phyloP scores from a whole-genome alignment of 805 yeast species.

The Lachancea nothofagi region DNA sequence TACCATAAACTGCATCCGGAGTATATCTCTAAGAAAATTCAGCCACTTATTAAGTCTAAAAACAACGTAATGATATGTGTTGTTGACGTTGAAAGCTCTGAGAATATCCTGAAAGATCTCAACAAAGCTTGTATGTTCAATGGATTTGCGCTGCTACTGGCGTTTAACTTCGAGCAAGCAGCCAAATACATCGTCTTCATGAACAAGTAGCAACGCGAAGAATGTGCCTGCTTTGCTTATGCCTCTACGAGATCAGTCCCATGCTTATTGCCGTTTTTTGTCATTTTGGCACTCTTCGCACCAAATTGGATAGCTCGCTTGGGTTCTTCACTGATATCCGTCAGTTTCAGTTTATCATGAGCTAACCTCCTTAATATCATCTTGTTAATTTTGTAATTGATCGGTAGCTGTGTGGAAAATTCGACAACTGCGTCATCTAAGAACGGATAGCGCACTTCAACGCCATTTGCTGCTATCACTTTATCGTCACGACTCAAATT shows the following conservation, averaged over 20 bases:
- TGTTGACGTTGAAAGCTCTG: constrained; percentile 59
- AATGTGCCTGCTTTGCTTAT: constrained; percentile 3
- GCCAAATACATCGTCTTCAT: constrained; percentile 39
- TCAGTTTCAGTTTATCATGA: constrained; percentile 37
- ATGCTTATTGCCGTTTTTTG: constrained; percentile 65
- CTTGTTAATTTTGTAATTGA: constrained; percentile 47
- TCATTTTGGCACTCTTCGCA: constrained; percentile 88
- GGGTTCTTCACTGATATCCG: constrained; percentile 61
- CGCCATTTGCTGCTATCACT: constrained; percentile 79
- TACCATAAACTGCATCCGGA: constrained; percentile 76
- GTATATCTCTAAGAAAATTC: constrained; percentile 56
- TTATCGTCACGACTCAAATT: constrained; percentile 91
- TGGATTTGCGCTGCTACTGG: constrained; percentile 38
- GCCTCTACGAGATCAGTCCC: constrained; percentile 57
- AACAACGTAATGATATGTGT: constrained; percentile 54
- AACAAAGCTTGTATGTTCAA: constrained; percentile 38
- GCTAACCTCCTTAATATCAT: constrained; percentile 62
- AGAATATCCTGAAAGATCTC: constrained; percentile 37
- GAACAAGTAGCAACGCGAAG: constrained; percentile 20
- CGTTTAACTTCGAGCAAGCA: constrained; percentile 49
- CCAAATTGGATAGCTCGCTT: constrained; percentile 98
- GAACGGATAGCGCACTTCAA: constrained; percentile 85
- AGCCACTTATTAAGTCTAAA: constrained; percentile 35
- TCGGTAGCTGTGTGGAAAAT: constrained; percentile 46
- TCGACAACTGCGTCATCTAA: constrained; percentile 58